Percentiles rank a stretch among this genome's conserved stretches.
Conservation (phyloP, 306 rosid species). For the Prunus mira region DNA sequence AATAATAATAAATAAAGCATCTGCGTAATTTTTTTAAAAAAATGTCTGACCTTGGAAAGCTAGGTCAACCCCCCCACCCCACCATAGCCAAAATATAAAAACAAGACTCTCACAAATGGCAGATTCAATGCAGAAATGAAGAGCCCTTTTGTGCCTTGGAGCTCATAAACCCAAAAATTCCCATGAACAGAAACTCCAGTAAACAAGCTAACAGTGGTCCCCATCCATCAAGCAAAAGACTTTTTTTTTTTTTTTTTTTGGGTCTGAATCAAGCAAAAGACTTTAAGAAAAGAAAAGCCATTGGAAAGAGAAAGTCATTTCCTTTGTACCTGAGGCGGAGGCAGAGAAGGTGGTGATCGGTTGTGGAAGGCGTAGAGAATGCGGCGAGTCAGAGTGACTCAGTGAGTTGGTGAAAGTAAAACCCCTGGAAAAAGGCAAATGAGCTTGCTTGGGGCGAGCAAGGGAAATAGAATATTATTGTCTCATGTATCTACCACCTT, state of each 20-base stretch:
- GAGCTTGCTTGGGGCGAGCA: too few species aligned
- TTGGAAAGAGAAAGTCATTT: constrained; percentile 19
- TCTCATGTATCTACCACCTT: too few species aligned
- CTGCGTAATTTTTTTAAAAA: background rate
- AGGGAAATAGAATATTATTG: too few species aligned
- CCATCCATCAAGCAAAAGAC: constrained; percentile 1
- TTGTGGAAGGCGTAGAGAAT: background rate
- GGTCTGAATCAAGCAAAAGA: background rate
- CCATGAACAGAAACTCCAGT: constrained; percentile 36
- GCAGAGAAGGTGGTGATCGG: constrained; percentile 40
- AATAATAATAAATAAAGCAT: too few species aligned
- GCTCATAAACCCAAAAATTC: constrained; percentile 50
- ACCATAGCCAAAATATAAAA: constrained; percentile 45
- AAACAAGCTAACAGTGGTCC: constrained; percentile 19
- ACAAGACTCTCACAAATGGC: constrained; percentile 2
- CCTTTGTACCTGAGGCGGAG: constrained; percentile 42
- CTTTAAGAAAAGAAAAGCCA: background rate
- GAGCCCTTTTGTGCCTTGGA: constrained; percentile 12
- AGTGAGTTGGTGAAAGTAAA: too few species aligned
- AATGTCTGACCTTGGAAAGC: constrained; percentile 31
- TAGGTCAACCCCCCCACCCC: constrained; percentile 74
- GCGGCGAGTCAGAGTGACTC: too few species aligned
- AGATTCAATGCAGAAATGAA: constrained; percentile 1
- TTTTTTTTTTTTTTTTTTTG: fast-evolving
- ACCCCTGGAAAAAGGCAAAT: too few species aligned